These are phyloP conservation scores for Ilyonectria robusta DNA, from an alignment of 2,329 filamentous ascomycete species.

Conservation along the genomic window DNA sequence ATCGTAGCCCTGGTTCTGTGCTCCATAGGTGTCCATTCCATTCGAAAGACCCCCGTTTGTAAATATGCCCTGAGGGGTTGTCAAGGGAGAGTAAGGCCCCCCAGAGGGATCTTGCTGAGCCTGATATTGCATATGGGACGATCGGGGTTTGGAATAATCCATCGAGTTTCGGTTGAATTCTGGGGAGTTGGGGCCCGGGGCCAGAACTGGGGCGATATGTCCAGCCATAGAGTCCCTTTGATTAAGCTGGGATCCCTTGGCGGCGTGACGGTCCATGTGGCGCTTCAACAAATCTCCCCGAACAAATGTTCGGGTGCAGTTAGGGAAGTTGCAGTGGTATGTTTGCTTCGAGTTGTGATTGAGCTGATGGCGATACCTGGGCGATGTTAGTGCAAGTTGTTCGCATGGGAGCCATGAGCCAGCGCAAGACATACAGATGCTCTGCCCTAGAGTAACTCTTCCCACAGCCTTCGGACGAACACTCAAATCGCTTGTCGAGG, in stretches of 20 bases:
- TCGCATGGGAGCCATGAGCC: background rate
- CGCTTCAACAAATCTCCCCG: slow-evolving; percentile 92
- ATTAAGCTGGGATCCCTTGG: slow-evolving; percentile 82
- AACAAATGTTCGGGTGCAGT: slow-evolving; percentile 92
- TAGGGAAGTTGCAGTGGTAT: slow-evolving; percentile 92
- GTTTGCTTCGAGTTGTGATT: slow-evolving; percentile 98
- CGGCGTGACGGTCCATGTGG: slow-evolving; percentile 85
- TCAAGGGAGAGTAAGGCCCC: slow-evolving; percentile 63
- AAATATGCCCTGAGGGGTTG: slow-evolving; percentile 57
- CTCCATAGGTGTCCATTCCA: slow-evolving; percentile 60
- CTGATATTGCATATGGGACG: slow-evolving; percentile 61
- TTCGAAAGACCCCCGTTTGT: slow-evolving; percentile 43
- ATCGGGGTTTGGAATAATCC: slow-evolving; percentile 57
- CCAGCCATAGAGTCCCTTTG: slow-evolving; percentile 73
- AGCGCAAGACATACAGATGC: slow-evolving; percentile 77
- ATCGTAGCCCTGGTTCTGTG: slow-evolving; percentile 55
- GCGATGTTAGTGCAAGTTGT: slow-evolving; percentile 26
- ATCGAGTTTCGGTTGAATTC: slow-evolving; percentile 60
- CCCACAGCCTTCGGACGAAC: slow-evolving; percentile 87
- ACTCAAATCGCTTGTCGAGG: slow-evolving; percentile 86
- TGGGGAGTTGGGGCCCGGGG: slow-evolving; percentile 61
- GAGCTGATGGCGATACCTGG: slow-evolving; percentile 87
- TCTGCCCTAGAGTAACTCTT: slow-evolving; percentile 98
- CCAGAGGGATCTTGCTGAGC: slow-evolving; percentile 60
- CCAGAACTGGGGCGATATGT: slow-evolving; percentile 57